These are phyloP conservation scores for Epithele typhae DNA, from an alignment of 768 basidiomycete species.

Conservation along the genomic window DNA sequence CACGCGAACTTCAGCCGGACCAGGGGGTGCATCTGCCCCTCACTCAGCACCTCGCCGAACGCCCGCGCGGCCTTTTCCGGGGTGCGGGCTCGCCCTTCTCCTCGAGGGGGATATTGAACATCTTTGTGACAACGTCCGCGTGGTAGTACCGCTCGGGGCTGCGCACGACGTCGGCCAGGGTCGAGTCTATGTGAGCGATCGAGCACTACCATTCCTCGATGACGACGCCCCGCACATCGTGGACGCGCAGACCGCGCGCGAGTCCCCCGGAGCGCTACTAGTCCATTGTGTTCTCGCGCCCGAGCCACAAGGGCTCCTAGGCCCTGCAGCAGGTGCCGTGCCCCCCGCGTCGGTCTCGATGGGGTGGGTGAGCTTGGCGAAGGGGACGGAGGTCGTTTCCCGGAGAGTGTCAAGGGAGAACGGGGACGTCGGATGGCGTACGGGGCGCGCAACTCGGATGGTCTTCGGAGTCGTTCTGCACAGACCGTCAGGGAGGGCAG, in stretches of 20 bases:
- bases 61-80: constrained; percentile 42
- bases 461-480: constrained; percentile 51
- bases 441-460: constrained; percentile 54
- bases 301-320: constrained; percentile 56
- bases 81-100: constrained; percentile 35
- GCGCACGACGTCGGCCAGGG: constrained; percentile 45
- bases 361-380: constrained; percentile 45
- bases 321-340: constrained; percentile 68
- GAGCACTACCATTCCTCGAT: constrained; percentile 82
- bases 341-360: constrained; percentile 59
- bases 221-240: constrained; percentile 57
- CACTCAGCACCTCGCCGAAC: constrained; percentile 58
- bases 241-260: constrained; percentile 46
- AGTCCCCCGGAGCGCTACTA: constrained; percentile 65
- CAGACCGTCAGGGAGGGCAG: too few species aligned
- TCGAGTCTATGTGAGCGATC: constrained; percentile 56
- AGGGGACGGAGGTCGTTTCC: constrained; percentile 44
- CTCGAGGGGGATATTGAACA: constrained; percentile 40
- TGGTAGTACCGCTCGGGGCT: constrained; percentile 64
- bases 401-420: constrained; percentile 48
- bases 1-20: constrained; percentile 56
- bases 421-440: constrained; percentile 50
- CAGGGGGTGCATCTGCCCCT: constrained; percentile 65
- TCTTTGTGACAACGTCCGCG: constrained; percentile 36
- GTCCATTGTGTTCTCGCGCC: constrained; percentile 50